Evolutionary conservation across 2,329 filamentous ascomycete genomes (phyloP), one percentile per base, ranked within the genome.

Genomic region (Fusarium sp.): DNA sequence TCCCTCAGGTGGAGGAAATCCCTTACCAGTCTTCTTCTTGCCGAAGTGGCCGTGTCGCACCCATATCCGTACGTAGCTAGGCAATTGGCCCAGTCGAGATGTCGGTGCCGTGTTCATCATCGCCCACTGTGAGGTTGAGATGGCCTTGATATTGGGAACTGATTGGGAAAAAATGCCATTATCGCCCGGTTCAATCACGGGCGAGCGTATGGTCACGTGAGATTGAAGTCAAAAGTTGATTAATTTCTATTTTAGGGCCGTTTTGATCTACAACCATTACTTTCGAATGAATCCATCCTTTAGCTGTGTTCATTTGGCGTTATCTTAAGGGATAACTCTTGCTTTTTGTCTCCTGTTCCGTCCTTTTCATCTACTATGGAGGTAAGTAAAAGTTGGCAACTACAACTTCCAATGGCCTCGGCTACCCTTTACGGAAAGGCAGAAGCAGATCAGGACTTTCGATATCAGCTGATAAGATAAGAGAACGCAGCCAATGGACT

Each of bases 1-100:
- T 64, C 81, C 82, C 42, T 81, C 76, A 20, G 80, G 77, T 13
- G 66, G 71, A 40, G 75, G 64, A 33, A 75, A 78, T n/a, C 71
- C 76, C 33, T 70, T 73, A 38, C 67, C 65, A n/a, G 70, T 57
- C 38, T 67, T 63, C 62, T 74, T 73, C 57, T 71, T 67, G 30
- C 67, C 68, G 17, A 73, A 75, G 55, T 80, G 77, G 30, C 75
- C 81, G 62, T 82, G 78, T 62, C 85, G 85, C 70, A 84, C 74
- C 71, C 80, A 83, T 69, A 80, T 80, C 72, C 81, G 78, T 41
- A 83, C 76, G 53, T 84, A 75, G 66, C 80, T 80, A 32, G 83
- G 81, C 76, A 87, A 80, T 77, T 81, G 83, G 76, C 80, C 80
- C 67, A 85, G 71, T 48, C 78, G 77, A 58, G 78, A 75, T 57